A percentile compares a stretch with the other conserved stretches of the same genome.
These are phyloP conservation scores for Psilocybe sp. DNA, from an alignment of 768 basidiomycete species.

Conservation along the genomic window DNA sequence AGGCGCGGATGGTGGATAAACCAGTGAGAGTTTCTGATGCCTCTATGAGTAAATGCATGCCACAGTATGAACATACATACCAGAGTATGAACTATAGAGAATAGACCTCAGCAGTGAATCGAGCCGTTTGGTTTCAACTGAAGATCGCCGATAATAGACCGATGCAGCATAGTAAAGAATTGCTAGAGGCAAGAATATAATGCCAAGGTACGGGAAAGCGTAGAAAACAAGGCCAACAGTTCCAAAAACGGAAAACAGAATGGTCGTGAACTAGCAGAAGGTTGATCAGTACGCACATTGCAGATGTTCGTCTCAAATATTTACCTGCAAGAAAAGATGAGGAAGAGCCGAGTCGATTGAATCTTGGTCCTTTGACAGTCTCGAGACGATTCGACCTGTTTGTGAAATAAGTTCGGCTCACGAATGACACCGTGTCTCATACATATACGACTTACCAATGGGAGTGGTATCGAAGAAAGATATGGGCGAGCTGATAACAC, in stretches of 20 bases:
- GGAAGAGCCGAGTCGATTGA: conserved; percentile 51
- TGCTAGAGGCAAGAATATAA: conserved; percentile 53
- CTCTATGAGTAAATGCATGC: conserved; percentile 25
- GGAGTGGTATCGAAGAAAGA: conserved; percentile 77
- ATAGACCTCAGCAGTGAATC: conserved; percentile 61
- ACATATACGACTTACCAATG: conserved; percentile 42
- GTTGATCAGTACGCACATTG: not conserved
- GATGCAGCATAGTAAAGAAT: conserved; percentile 52
- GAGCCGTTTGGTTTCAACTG: conserved; percentile 63
- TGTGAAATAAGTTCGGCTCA: conserved; percentile 2
- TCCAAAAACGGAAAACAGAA: conserved; percentile 45
- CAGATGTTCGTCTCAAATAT: not conserved
- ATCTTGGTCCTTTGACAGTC: conserved; percentile 62
- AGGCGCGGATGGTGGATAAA: conserved; percentile 60
- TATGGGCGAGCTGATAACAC: conserved; percentile 57
- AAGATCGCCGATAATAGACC: conserved; percentile 56
- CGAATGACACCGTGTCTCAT: not conserved
- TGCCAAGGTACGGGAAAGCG: conserved; percentile 64
- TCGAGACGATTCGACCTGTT: conserved; percentile 53
- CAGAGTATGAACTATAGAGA: conserved; percentile 56
- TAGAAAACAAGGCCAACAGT: conserved; percentile 62
- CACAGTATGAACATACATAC: conserved; percentile 49
- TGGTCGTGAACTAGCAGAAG: conserved; percentile 36
- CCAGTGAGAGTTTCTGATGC: conserved; percentile 58
- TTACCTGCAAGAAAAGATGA: conserved; percentile 44